Evolutionary conservation across 768 basidiomycete species (phyloP).

Genomic region (Russula foetens): DNA sequence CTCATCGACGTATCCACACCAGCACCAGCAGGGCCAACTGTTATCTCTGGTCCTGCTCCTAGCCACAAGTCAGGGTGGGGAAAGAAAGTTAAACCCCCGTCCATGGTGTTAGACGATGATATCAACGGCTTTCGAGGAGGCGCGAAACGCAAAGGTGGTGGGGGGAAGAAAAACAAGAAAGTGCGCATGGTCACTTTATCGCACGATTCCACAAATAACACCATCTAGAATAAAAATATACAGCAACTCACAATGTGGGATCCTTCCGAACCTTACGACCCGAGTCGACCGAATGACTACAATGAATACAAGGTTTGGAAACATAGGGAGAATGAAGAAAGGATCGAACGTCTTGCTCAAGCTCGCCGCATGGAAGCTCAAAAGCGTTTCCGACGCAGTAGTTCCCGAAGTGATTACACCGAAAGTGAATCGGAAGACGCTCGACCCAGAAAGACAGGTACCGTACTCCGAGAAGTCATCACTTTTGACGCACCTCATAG

Average conservation of each 20-base stretch:
- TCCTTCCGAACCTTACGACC: conserved; percentile 73
- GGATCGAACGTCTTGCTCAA: conserved; percentile 44
- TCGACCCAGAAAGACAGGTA: conserved; percentile 63
- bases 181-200: conserved; percentile 28
- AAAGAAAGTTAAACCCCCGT: conserved; percentile 84
- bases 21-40: conserved; percentile 28
- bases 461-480: not conserved
- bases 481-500: conserved; percentile 9
- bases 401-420: conserved; percentile 60
- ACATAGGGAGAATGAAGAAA: conserved; percentile 64
- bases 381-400: conserved; percentile 36
- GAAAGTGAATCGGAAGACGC: conserved; percentile 55
- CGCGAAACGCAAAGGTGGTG: conserved; percentile 46
- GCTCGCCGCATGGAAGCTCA: conserved; percentile 45
- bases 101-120: conserved; percentile 85
- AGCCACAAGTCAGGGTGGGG: conserved; percentile 58
- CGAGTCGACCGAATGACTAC: conserved; percentile 79
- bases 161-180: conserved; percentile 52
- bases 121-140: conserved; percentile 71
- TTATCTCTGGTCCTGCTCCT: conserved; percentile 28
- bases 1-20: conserved; percentile 32
- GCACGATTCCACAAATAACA: not conserved
- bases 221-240: conserved; percentile 49
- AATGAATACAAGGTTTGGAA: conserved; percentile 82
- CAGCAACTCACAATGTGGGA: conserved; percentile 59